Base-by-base conservation (phyloP, 345 rosid genomes). In the Carallia brachiata region DNA sequence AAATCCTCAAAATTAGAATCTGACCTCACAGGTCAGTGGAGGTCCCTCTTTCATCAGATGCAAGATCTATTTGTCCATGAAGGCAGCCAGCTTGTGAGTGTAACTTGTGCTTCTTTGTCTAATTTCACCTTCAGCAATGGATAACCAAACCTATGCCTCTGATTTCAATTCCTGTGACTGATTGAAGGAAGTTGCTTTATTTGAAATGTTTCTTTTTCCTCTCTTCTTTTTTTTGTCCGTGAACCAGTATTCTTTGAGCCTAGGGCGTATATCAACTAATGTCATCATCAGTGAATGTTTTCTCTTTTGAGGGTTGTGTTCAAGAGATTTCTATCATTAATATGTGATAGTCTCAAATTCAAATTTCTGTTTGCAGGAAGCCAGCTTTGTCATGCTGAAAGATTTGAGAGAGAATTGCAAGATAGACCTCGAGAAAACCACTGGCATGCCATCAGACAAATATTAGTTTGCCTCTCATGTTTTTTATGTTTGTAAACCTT, bases 31-130 rank as follows among this genome's bases (percentile, higher is more conserved):
- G 83, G 71, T 69, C 97, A 89, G 62, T 94, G 97, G 98, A 83
- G 75, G 73, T 85, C 92, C 4, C 96, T 90, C 67, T 94, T 94
- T 84, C 90, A 84, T 56, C 84, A 78, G 81, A 91, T 86, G 98
- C 92, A 85, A 10, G 88, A 88, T 55, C 78, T 85, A 62, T 79
- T 91, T 70, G 78, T 68, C 48, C 81, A 63, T 36, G 98, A 94
- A 84, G 80, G 80, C 88, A 81, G 34, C 70, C 86, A 88, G 58
- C 96, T 88, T 67, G 98, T 94, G 73, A 94, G 99, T 84, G 53
- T 66, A 63, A 34, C 47, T 30, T 53, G 48, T 69, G 9, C 27
- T 37, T 36, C 31, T n/a, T 50, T 53, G 52, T 31, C 9, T 17
- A 63, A 60, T 28, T 54, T n/a, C 12, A 36, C 27, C 61, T 61